These are phyloP conservation scores for Boletus rex-veris DNA, from an alignment of 768 basidiomycete genomes.

Conservation along the genomic window DNA sequence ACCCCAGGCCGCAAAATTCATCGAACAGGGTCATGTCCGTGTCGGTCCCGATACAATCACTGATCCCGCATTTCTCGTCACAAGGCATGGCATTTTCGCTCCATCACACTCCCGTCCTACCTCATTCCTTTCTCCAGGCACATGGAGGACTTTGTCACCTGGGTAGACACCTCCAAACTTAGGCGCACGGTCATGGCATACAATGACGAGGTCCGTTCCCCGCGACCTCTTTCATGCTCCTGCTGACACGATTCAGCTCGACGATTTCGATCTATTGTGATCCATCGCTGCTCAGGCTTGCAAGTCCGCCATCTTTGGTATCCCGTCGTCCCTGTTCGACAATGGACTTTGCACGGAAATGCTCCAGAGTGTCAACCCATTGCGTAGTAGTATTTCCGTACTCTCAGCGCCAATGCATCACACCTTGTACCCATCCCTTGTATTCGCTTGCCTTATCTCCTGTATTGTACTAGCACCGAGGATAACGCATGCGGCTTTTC, in stretches of 20 bases:
- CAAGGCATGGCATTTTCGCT: conserved; percentile 48
- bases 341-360: conserved; percentile 2
- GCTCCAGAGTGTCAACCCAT: neutral
- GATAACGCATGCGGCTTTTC: conserved; percentile 13
- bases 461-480: conserved; percentile 1
- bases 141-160: conserved; percentile 99
- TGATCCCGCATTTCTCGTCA: conserved; percentile 95
- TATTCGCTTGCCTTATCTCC: neutral
- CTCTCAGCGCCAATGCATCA: neutral
- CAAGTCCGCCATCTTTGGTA: neutral
- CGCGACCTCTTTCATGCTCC: neutral
- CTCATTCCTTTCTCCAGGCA: conserved; percentile 47
- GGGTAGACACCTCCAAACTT: conserved; percentile 97
- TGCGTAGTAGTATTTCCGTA: neutral
- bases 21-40: conserved; percentile 97
- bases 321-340: neutral
- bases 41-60: conserved; percentile 95
- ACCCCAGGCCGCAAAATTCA: conserved; percentile 88
- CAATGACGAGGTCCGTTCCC: conserved; percentile 80
- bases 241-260: conserved; percentile 54
- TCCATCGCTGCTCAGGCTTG: neutral
- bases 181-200: conserved; percentile 94
- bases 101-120: neutral
- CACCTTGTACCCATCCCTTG: neutral
- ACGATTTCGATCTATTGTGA: conserved; percentile 89